Base-by-base conservation (phyloP, 2,329 filamentous ascomycete species). In the Anthostomella pinea region DNA sequence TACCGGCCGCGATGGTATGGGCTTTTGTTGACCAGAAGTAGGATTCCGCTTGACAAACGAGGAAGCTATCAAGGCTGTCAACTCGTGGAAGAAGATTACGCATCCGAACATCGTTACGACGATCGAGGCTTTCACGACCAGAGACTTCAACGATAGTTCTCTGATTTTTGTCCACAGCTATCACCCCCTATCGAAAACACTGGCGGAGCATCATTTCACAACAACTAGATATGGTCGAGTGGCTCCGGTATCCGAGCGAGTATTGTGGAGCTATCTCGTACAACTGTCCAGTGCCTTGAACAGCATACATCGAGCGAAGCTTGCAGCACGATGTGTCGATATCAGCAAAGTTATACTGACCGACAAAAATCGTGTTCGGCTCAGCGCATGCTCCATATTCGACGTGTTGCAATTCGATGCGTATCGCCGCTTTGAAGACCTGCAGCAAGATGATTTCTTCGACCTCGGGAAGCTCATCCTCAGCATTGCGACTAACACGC, bases 131-230 rank as follows among this genome's bases (percentile, higher is more conserved):
- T 98, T 98, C 56, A 98, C 93, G 1, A 94, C 88, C 9, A 75
- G 89, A 43, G 87, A 85, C 17, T 98, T 98, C 62, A 87, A 88
- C 37, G 93, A 97, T 60, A 95, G 87, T 63, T 97, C 93, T 3
- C 75, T 98, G 36, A 85, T 98, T 31, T 85, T 98, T 54, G 89
- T 95, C 16, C 93, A 88, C 44, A 88, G 95, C 60, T 98, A 95
- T 57, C 87, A 93, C 55, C 91, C 93, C 1, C 73, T 93, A 14
- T 87, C 91, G 3, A 94, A 93, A 63, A 95, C 91, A 0, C 74
- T 98, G 16, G 79, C 84, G 21, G 91, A 97, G 56, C 79, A 86
- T 52, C 87, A 96, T 54, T 81, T 89, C 45, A 52, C 68, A 15
- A 63, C 62, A 60, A 72, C 67, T 59, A 69, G 68, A 39, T 70